Conservation (phyloP, 2,329 filamentous ascomycete species). For the Coleophoma eucalyptorum region DNA sequence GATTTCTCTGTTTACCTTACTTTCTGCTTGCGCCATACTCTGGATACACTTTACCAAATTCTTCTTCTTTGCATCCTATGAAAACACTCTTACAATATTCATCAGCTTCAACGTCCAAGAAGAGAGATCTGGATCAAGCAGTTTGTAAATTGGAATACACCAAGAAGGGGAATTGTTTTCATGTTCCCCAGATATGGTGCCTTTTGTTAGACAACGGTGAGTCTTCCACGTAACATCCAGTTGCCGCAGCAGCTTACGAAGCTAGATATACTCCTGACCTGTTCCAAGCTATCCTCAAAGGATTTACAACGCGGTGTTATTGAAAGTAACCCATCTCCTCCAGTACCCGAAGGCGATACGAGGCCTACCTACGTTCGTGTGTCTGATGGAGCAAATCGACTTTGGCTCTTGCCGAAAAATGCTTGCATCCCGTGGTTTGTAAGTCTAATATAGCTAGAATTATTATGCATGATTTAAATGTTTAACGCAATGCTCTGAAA, state of each 20-base stretch:
- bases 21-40: slow-evolving; percentile 41
- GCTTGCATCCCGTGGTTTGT: background rate
- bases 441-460: background rate
- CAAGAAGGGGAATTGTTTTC: slow-evolving; percentile 36
- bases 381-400: background rate
- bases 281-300: slow-evolving; percentile 31
- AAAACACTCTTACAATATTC: slow-evolving; percentile 40
- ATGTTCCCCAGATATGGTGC: slow-evolving; percentile 45
- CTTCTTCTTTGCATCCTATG: slow-evolving; percentile 32
- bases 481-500: no score
- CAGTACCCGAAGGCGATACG: slow-evolving; percentile 9
- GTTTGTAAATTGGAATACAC: slow-evolving; percentile 35
- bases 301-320: slow-evolving; percentile 30
- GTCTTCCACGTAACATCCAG: slow-evolving; percentile 5
- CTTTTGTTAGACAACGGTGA: slow-evolving; percentile 40
- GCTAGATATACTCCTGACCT: slow-evolving; percentile 35
- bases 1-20: slow-evolving; percentile 33
- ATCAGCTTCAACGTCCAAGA: slow-evolving; percentile 33
- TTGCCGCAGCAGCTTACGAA: background rate
- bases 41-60: slow-evolving; percentile 21
- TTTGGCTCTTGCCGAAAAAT: background rate
- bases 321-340: slow-evolving; percentile 22
- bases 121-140: slow-evolving; percentile 43
- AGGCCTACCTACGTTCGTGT: background rate
- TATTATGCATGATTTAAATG: no score